A percentile compares a stretch with the other conserved stretches of the same genome.
Conservation (phyloP, 2,329 filamentous ascomycete species). For the Cordyceps militaris region DNA sequence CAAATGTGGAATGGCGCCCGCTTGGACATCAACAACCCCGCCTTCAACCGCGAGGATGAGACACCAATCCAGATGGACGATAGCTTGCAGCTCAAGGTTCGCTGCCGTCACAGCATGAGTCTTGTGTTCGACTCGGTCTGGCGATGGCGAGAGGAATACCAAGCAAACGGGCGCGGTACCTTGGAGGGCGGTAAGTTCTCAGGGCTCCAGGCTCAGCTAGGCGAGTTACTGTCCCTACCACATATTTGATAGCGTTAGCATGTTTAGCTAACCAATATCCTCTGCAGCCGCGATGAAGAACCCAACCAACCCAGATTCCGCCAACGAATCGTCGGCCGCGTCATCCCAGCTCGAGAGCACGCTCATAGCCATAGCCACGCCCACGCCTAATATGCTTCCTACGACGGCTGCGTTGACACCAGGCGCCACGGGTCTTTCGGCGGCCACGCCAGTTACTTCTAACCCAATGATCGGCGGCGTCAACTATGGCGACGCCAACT, state of each 20-base stretch:
- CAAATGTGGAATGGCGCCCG: slow-evolving; percentile 76
- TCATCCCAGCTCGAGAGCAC: slow-evolving; percentile 59
- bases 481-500: slow-evolving; percentile 60
- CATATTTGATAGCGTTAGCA: not conserved
- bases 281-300: slow-evolving; percentile 61
- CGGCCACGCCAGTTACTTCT: slow-evolving; percentile 30
- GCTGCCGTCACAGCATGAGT: slow-evolving; percentile 78
- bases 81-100: slow-evolving; percentile 71
- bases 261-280: slow-evolving; percentile 1
- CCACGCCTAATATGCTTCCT: slow-evolving; percentile 40
- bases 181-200: slow-evolving; percentile 63
- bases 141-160: slow-evolving; percentile 77
- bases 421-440: slow-evolving; percentile 36
- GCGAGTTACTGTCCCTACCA: slow-evolving; percentile 19
- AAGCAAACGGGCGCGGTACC: slow-evolving; percentile 60
- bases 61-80: slow-evolving; percentile 53
- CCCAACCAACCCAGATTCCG: slow-evolving; percentile 76
- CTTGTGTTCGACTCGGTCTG: slow-evolving; percentile 79
- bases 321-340: slow-evolving; percentile 63
- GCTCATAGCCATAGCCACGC: slow-evolving; percentile 35
- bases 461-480: slow-evolving; percentile 43
- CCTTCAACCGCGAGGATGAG: slow-evolving; percentile 43
- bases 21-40: slow-evolving; percentile 40
- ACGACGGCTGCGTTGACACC: slow-evolving; percentile 48
- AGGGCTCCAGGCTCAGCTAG: slow-evolving; percentile 17